Conservation (phyloP, 495 filamentous ascomycete species). For the Podospora comata region DNA sequence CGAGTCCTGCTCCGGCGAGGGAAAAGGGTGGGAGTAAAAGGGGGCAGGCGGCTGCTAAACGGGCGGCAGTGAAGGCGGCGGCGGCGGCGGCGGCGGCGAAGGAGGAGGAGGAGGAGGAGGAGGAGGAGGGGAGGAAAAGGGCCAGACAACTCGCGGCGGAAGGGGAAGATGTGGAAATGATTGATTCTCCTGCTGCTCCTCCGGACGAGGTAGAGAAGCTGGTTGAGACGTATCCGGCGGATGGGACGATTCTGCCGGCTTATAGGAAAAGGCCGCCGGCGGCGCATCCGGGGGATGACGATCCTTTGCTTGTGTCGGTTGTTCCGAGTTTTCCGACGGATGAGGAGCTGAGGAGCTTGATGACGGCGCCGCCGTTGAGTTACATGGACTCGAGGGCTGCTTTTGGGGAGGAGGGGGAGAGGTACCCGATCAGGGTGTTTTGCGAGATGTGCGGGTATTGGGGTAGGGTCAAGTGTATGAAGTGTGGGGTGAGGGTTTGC, state of each 20-base stretch:
- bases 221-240: slow-evolving; percentile 24
- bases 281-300: slow-evolving; percentile 50
- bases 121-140: slow-evolving; percentile 2
- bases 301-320: slow-evolving; percentile 61
- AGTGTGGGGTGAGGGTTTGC: slow-evolving; percentile 76
- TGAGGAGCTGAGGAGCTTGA: slow-evolving; percentile 63
- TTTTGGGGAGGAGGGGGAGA: slow-evolving; percentile 37
- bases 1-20: slow-evolving; percentile 22
- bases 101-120: slow-evolving; percentile 22
- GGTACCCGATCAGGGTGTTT: slow-evolving; percentile 64
- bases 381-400: slow-evolving; percentile 72
- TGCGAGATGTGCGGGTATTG: slow-evolving; percentile 93
- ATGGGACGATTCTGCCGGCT: slow-evolving; percentile 32
- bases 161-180: slow-evolving; percentile 9
- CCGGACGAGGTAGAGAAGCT: too few relatives aligned
- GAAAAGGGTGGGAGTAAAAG: slow-evolving; percentile 22
- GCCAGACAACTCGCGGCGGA: slow-evolving; percentile 23
- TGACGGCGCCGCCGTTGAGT: slow-evolving; percentile 69
- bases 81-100: slow-evolving; percentile 22
- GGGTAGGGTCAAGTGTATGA: slow-evolving; percentile 81
- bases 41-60: slow-evolving; percentile 25
- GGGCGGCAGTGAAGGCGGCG: slow-evolving; percentile 30
- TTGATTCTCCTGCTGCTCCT: not conserved
- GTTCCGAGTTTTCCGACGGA: slow-evolving; percentile 63
- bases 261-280: slow-evolving; percentile 33